Evolutionary conservation across 257 asterid genomes (phyloP), one percentile per base, ranked within the genome.

Genomic region (Jaltomata sinuosa): DNA sequence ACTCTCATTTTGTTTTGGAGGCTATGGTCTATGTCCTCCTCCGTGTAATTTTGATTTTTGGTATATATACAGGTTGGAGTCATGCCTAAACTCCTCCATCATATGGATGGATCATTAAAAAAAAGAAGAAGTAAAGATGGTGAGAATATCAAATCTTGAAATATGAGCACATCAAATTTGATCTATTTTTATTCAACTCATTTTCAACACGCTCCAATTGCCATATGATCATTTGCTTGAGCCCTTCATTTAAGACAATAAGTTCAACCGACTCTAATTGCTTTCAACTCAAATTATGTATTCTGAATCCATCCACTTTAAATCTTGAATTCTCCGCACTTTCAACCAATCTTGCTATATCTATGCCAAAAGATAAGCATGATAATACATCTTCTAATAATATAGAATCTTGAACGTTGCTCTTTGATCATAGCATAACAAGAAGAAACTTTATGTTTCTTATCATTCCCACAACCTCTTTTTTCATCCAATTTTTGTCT

Each of bases 361-460:
- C 85, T 87, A 52, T 78, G 90, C 91, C 91, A 89, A 64, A 84
- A 85, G 15, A 89, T 87, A 22, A 87, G 86, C 91, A 89, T 87
- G 45, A 85, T 7, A 0, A 89, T 47, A 59, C 91, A 89, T 84
- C 77, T 87, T 67, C 87, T 84, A 11, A 77, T n/a, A 49, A 89
- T 89, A 76, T 85, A 87, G 31, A 89, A 85, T 81, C 87, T 87
- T 64, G 91, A 87, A 22, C 88, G 81, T 52, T 84, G 82, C 77
- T 89, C 89, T 84, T 79, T 87, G 0, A 89, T 71, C 45, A 89
- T 72, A 11, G 83, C 42, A 61, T 86, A 84, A 80, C 86, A 82
- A 34, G 18, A 4, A 27, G 81, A 76, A 76, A 47, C 27, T 27
- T 47, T 76, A 15, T 47, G 61, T 47, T 76, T 47, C 83, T 45